phyloP scores from a whole-genome alignment of 2,329 filamentous ascomycete species.

The Fulvia fulva region DNA sequence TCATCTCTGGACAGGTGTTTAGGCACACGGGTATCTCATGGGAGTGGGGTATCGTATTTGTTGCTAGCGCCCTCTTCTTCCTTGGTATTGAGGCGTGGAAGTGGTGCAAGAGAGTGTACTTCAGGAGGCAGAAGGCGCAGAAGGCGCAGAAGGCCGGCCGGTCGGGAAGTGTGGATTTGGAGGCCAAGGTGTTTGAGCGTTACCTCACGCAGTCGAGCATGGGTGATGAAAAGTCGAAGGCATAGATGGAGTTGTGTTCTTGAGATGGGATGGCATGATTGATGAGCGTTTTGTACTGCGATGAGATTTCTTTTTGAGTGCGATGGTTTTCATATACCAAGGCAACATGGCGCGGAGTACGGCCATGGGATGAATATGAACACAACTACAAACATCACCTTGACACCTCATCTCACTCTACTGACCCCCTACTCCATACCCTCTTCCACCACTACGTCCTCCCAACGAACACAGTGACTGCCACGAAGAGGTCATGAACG shows the following conservation, averaged over 20 bases:
- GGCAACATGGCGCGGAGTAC: background rate
- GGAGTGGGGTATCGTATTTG: constrained; percentile 68
- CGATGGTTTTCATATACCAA: background rate
- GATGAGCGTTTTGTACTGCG: background rate
- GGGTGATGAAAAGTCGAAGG: constrained; percentile 17
- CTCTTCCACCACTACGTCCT: too few relatives aligned
- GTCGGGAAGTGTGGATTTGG: constrained; percentile 16
- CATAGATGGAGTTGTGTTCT: constrained; percentile 1
- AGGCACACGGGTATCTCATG: constrained; percentile 62
- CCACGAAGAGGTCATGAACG: too few relatives aligned
- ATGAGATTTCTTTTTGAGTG: background rate
- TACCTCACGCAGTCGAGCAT: constrained; percentile 23
- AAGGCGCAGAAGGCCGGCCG: constrained; percentile 9
- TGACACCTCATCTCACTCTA: too few relatives aligned
- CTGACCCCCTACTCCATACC: too few relatives aligned
- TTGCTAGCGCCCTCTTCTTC: constrained; percentile 55
- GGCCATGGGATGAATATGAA: background rate
- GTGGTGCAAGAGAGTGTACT: constrained; percentile 54
- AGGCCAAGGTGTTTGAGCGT: constrained; percentile 24
- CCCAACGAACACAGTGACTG: too few relatives aligned
- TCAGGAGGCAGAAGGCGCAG: constrained; percentile 13
- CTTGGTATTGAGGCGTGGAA: constrained; percentile 64
- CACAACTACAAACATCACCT: background rate
- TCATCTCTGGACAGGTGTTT: constrained; percentile 62
- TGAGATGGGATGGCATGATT: background rate